phyloP scores from a whole-genome alignment of 345 rosid genomes.

The Dimocarpus longan region DNA sequence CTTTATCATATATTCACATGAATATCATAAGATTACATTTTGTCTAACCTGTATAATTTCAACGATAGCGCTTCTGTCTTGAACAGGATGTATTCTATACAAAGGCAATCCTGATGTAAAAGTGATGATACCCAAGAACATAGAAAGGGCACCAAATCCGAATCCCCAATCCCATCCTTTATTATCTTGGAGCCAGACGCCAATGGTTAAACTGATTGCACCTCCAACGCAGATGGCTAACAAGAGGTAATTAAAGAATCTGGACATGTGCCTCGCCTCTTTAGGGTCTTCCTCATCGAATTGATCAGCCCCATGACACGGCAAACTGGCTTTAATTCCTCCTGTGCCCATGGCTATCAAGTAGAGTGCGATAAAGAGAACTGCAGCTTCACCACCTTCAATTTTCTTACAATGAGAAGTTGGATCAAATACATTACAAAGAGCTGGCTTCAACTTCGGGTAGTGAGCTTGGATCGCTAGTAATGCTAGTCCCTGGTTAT shows the following conservation, averaged over 20 bases:
- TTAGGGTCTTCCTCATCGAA: constrained; percentile 50
- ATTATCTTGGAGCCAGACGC: constrained; percentile 58
- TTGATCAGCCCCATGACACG: constrained; percentile 66
- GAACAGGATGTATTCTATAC: constrained; percentile 43
- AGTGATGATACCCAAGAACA: constrained; percentile 37
- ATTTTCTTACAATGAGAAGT: constrained; percentile 43
- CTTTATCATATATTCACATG: not conserved
- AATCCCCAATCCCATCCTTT: constrained; percentile 69
- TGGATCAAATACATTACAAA: constrained; percentile 42
- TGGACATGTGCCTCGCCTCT: constrained; percentile 55
- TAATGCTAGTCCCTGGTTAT: constrained; percentile 44
- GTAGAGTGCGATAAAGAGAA: constrained; percentile 51
- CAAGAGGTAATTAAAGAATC: constrained; percentile 54
- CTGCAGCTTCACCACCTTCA: constrained; percentile 34
- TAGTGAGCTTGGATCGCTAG: constrained; percentile 58
- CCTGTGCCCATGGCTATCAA: constrained; percentile 48
- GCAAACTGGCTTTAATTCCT: constrained; percentile 56
- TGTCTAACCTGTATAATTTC: constrained; percentile 51
- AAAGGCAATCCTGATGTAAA: constrained; percentile 42
- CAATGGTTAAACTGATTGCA: constrained; percentile 44
- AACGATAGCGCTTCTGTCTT: constrained; percentile 40
- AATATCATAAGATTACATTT: not conserved
- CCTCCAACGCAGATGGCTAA: constrained; percentile 43
- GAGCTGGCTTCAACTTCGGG: constrained; percentile 46
- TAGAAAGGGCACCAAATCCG: constrained; percentile 30